phyloP scores from a whole-genome alignment of 495 filamentous ascomycete genomes.

The Thozetella sp. region DNA sequence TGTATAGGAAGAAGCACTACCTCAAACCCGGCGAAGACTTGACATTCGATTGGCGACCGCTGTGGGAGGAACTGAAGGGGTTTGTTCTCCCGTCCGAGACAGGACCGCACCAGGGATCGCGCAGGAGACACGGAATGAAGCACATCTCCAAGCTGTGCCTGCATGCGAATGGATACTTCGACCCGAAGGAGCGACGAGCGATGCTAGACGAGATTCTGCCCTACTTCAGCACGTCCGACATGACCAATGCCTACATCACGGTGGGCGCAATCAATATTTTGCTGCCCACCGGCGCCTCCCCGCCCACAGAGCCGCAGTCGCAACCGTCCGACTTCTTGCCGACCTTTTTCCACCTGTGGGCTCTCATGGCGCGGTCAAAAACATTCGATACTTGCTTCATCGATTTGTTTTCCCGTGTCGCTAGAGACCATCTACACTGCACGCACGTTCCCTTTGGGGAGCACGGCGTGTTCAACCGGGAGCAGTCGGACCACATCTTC shows the following conservation, averaged over 20 bases:
- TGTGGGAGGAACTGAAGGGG: conserved; percentile 88
- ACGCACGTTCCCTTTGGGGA: conserved; percentile 79
- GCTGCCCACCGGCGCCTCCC: conserved; percentile 80
- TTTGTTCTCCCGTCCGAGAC: conserved; percentile 85
- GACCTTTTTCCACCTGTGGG: conserved; percentile 95
- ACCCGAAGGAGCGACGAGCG: conserved; percentile 78
- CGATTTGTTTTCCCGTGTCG: conserved; percentile 84
- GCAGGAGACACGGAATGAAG: conserved; percentile 42
- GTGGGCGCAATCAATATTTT: conserved; percentile 82
- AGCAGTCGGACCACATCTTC: conserved; percentile 91
- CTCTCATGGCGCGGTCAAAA: conserved; percentile 86
- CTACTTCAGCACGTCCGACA: conserved; percentile 92
- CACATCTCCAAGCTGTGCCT: conserved; percentile 81
- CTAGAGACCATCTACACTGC: conserved; percentile 77
- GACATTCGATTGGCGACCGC: conserved; percentile 86
- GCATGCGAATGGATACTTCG: conserved; percentile 89
- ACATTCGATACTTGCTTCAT: conserved; percentile 84
- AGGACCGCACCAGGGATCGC: conserved; percentile 46
- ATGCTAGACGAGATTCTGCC: conserved; percentile 95
- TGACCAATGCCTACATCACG: conserved; percentile 87
- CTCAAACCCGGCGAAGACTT: conserved; percentile 87
- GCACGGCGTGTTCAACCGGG: conserved; percentile 87
- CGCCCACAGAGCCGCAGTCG: conserved; percentile 68
- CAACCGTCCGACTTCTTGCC: conserved; percentile 84
- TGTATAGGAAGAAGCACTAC: conserved; percentile 86